A percentile compares a stretch with the other conserved stretches of the same genome.
Evolutionary conservation across 2,329 filamentous ascomycete species (phyloP).

Genomic region (Tetracladium maxilliforme): DNA sequence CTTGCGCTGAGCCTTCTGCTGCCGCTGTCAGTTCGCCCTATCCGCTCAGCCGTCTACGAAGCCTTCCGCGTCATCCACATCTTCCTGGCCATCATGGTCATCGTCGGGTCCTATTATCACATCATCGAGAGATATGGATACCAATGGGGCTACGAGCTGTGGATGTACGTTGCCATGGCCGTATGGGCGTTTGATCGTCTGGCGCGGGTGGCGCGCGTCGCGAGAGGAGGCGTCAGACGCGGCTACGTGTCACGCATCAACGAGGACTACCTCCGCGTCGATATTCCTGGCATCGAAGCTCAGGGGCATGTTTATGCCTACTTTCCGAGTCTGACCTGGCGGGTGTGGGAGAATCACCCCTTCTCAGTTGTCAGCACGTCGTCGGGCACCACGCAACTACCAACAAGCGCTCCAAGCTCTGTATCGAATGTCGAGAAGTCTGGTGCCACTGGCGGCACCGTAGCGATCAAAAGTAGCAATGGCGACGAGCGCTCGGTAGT

Average conservation of each 20-base stretch:
- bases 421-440: too few relatives aligned
- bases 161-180: conserved; percentile 25
- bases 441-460: too few relatives aligned
- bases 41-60: conserved; percentile 94
- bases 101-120: conserved; percentile 39
- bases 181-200: conserved; percentile 31
- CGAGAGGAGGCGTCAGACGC: conserved; percentile 19
- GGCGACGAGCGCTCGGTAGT: too few relatives aligned
- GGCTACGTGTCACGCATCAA: conserved; percentile 20
- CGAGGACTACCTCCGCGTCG: conserved; percentile 20
- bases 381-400: too few relatives aligned
- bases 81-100: conserved; percentile 49
- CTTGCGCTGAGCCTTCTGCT: too few relatives aligned
- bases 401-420: too few relatives aligned
- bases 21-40: too few relatives aligned
- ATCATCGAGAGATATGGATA: conserved; percentile 18
- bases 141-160: conserved; percentile 29
- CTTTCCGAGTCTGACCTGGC: conserved; percentile 31
- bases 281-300: conserved; percentile 20
- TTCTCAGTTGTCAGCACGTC: conserved; percentile 34
- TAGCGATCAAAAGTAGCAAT: too few relatives aligned
- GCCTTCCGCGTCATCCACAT: conserved; percentile 86
- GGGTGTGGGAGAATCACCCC: conserved; percentile 37
- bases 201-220: conserved; percentile 20
- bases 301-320: conserved; percentile 28